Base-by-base conservation (phyloP, 2,329 filamentous ascomycete species). In the Talaromyces sp. region DNA sequence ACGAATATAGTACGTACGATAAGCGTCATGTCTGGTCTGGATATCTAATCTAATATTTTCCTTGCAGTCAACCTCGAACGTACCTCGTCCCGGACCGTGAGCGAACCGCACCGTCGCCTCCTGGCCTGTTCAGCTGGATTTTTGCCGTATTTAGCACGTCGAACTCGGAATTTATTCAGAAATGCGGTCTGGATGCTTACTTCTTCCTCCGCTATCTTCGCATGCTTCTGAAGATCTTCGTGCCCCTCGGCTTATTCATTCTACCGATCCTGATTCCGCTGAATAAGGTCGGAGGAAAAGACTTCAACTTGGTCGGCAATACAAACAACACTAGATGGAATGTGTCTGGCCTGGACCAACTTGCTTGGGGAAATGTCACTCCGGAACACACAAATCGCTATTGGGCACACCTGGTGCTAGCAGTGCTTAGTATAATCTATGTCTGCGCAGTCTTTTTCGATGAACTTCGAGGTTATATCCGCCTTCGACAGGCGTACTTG, bases 181-280 rank as follows among this genome's bases (percentile, higher is more conserved):
- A 97, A 75, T 97, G 93, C 67, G 95, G 95, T 19, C 84, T 99
- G 10, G 95, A 99, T 72, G 92, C 93, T 69, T 99, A 96, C 77
- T 96, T 98, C 80, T 99, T 99, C 74, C 82, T 99, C 1, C 89
- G 96, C 64, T 99, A 96, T 70, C 84, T 93, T 27, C 86, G 89
- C 63, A 89, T 90, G 69, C 85, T 98, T 5, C 83, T 98, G 50
- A 87, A 96, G 71, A 96, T 99, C 64, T 98, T 99, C 72, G 78
- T 96, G 43, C 92, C 95, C 1, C 86, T 96, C 60, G 86, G 89
- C 13, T 66, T 85, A 27, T 70, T 97, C 56, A 87, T 96, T 29
- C 80, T 97, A 58, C 95, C 95, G 0, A 89, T 97, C 26, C 79
- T 99, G 50, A 78, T 98, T 2, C 93, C 95, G 0, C 75, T 99